Evolutionary conservation across 2,329 filamentous ascomycete species (phyloP).

Genomic region (Rhinocladiella mackenziei): DNA sequence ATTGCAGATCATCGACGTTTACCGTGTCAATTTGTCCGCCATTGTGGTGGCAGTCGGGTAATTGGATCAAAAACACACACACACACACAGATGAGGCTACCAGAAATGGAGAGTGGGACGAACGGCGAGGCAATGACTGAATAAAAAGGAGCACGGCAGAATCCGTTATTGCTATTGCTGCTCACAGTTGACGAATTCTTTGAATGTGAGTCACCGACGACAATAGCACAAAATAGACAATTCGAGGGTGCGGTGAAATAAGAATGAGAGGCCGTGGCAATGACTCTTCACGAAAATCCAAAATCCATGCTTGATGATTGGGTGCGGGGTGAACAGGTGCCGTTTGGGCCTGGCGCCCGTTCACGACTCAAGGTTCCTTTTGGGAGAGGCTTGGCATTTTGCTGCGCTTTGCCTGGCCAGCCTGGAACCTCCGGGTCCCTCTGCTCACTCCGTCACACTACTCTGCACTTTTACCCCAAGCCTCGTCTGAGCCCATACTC

Average conservation of each 20-base stretch:
- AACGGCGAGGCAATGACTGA: not conserved
- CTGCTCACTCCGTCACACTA: slow-evolving; percentile 9
- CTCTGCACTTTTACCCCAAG: slow-evolving; percentile 17
- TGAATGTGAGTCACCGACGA: slow-evolving; percentile 15
- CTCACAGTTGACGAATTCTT: not conserved
- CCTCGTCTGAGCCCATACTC: slow-evolving; percentile 21
- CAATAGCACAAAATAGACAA: slow-evolving; percentile 11
- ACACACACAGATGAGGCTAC: slow-evolving; percentile 1
- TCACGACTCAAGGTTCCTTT: no score
- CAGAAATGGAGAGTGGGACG: not conserved
- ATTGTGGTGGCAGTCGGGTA: slow-evolving; percentile 51
- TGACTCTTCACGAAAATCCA: slow-evolving; percentile 17
- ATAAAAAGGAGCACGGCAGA: not conserved
- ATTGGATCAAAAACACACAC: not conserved
- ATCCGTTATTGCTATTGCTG: not conserved
- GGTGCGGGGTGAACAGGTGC: not conserved
- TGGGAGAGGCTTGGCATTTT: slow-evolving; percentile 8
- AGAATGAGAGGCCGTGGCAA: slow-evolving; percentile 10
- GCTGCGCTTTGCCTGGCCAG: slow-evolving; percentile 4
- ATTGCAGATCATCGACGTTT: slow-evolving; percentile 41
- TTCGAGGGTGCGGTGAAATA: slow-evolving; percentile 17
- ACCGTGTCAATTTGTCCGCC: slow-evolving; percentile 95
- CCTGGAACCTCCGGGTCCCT: not conserved
- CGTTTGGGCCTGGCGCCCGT: not conserved
- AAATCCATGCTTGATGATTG: slow-evolving; percentile 20